Percentiles rank a stretch among this genome's conserved stretches.
Evolutionary conservation across 2,329 filamentous ascomycete species (phyloP).

Genomic region (Pseudogymnoascus sp.): DNA sequence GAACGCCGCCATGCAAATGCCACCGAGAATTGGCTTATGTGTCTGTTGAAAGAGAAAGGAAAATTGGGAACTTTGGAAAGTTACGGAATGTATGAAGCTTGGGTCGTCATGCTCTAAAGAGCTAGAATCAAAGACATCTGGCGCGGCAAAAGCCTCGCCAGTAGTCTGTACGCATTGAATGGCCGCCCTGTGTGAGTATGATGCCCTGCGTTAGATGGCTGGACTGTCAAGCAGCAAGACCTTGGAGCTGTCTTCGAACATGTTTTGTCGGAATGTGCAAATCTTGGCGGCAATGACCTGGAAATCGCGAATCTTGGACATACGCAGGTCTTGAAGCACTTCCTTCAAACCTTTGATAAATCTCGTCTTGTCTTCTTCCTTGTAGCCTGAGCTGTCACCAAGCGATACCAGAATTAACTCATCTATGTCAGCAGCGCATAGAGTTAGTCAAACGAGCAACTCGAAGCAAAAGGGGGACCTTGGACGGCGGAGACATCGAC

Average conservation of each 20-base stretch:
- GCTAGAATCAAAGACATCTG: not conserved
- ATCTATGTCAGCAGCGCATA: slow-evolving; percentile 42
- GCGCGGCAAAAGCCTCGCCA: not conserved
- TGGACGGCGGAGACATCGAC: slow-evolving; percentile 17
- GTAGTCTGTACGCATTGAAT: slow-evolving; percentile 1
- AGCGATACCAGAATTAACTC: slow-evolving; percentile 67
- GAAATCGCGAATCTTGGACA: slow-evolving; percentile 57
- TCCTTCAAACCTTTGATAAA: slow-evolving; percentile 58
- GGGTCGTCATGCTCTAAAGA: slow-evolving; percentile 4
- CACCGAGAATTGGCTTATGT: slow-evolving; percentile 5
- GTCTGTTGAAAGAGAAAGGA: slow-evolving; percentile 3
- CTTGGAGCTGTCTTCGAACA: slow-evolving; percentile 57
- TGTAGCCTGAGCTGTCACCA: slow-evolving; percentile 58
- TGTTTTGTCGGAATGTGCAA: slow-evolving; percentile 57
- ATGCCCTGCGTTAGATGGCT: not conserved
- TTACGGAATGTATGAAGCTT: not conserved
- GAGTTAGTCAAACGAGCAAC: slow-evolving; percentile 9
- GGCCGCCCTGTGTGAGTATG: not conserved
- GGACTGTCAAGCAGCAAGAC: slow-evolving; percentile 48
- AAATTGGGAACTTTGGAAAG: slow-evolving; percentile 9
- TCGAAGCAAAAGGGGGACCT: slow-evolving; percentile 23
- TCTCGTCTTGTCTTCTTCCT: slow-evolving; percentile 50
- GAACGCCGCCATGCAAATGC: slow-evolving; percentile 4
- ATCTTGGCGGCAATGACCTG: slow-evolving; percentile 60
- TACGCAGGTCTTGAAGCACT: slow-evolving; percentile 53